phyloP scores from a whole-genome alignment of 2,329 filamentous ascomycete genomes.

The Penicillium sp. region DNA sequence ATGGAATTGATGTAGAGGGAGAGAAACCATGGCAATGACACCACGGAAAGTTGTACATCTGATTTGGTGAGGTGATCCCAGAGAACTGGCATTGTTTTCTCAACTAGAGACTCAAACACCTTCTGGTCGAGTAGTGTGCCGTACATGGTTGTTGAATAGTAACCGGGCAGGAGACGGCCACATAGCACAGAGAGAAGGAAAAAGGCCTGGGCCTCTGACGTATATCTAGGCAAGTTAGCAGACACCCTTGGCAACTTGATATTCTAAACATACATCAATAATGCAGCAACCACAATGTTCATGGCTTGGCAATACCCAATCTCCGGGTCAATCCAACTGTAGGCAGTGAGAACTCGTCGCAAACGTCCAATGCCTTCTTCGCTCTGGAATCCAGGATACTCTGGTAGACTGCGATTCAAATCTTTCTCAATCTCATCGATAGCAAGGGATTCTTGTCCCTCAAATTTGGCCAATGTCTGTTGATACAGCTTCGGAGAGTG shows the following conservation, averaged over 20 bases:
- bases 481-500: conserved; percentile 80
- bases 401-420: conserved; percentile 89
- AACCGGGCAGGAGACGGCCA: conserved; percentile 88
- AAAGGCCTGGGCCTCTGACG: conserved; percentile 94
- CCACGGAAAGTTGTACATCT: conserved; percentile 94
- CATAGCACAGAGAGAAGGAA: conserved; percentile 89
- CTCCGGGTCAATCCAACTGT: conserved; percentile 94
- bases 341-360: conserved; percentile 87
- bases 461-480: conserved; percentile 79
- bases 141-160: conserved; percentile 99
- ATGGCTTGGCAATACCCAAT: conserved; percentile 99
- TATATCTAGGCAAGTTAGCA: conserved; percentile 61
- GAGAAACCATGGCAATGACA: conserved; percentile 95
- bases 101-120: conserved; percentile 96
- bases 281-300: conserved; percentile 98
- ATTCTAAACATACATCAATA: conserved; percentile 67
- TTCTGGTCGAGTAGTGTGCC: conserved; percentile 94
- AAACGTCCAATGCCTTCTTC: conserved; percentile 90
- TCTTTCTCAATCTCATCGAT: conserved; percentile 99
- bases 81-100: conserved; percentile 96
- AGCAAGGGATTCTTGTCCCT: conserved; percentile 83
- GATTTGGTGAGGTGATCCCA: conserved; percentile 98
- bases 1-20: conserved; percentile 99
- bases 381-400: conserved; percentile 96
- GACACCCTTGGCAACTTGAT: neutral